Evolutionary conservation across 805 yeast genomes (phyloP).

Genomic region (Jamesozyma spencerorum): DNA sequence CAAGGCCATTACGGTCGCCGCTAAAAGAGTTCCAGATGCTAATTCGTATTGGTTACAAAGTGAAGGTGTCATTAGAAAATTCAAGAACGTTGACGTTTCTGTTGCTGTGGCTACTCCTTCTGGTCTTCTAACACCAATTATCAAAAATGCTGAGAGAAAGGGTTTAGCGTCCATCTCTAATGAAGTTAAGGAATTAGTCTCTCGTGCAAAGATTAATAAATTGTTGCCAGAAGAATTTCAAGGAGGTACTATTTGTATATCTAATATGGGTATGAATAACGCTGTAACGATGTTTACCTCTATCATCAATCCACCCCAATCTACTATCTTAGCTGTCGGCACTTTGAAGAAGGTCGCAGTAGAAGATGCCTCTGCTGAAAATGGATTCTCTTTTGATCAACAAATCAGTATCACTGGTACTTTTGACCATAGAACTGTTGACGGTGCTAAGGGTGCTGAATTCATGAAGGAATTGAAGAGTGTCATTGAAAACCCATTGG

Average conservation of each 20-base stretch:
- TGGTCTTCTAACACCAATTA: slow-evolving; percentile 94
- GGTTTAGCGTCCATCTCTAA: slow-evolving; percentile 77
- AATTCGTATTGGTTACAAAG: slow-evolving; percentile 89
- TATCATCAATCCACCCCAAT: slow-evolving; percentile 95
- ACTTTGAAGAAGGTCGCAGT: slow-evolving; percentile 88
- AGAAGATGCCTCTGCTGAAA: slow-evolving; percentile 82
- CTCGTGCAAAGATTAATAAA: slow-evolving; percentile 92
- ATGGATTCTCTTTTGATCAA: slow-evolving; percentile 88
- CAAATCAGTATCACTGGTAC: slow-evolving; percentile 90
- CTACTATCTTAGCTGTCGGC: slow-evolving; percentile 88
- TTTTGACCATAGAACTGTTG: slow-evolving; percentile 94
- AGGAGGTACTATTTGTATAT: slow-evolving; percentile 98
- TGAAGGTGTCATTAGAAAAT: slow-evolving; percentile 87
- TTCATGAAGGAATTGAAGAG: slow-evolving; percentile 88
- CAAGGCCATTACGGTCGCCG: slow-evolving; percentile 90
- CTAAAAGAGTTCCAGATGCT: slow-evolving; percentile 82
- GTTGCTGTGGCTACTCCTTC: slow-evolving; percentile 98
- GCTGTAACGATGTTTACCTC: slow-evolving; percentile 93
- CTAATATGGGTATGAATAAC: slow-evolving; percentile 97
- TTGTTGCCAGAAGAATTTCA: slow-evolving; percentile 94
- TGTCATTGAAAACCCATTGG: slow-evolving; percentile 92
- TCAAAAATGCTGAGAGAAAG: slow-evolving; percentile 75
- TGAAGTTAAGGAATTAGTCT: slow-evolving; percentile 85
- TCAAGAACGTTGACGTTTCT: slow-evolving; percentile 85
- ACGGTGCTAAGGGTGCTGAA: slow-evolving; percentile 97